These are phyloP conservation scores for Fraxinus nigra DNA, from an alignment of 305 asterid species.

Conservation along the genomic window DNA sequence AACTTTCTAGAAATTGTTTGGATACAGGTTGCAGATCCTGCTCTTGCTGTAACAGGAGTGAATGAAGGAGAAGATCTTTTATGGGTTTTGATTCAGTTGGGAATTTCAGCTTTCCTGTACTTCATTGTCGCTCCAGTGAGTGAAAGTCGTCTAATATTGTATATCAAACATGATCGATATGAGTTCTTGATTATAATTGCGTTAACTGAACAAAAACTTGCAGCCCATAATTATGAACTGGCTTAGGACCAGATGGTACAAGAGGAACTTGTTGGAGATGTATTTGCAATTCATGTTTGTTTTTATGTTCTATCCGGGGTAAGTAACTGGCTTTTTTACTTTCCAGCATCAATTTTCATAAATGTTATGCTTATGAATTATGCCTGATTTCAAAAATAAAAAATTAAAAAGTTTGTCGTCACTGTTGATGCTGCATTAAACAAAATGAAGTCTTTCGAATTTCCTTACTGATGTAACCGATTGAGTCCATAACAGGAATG, in stretches of 20 bases:
- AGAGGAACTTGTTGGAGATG: constrained; percentile 76
- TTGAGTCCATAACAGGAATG: background rate
- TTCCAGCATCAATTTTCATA: background rate
- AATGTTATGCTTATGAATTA: background rate
- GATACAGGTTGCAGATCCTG: constrained; percentile 66
- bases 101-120: constrained; percentile 70
- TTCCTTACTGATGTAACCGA: background rate
- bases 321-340: constrained; percentile 20
- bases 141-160: background rate
- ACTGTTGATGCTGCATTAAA: background rate
- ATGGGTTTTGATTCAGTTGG: constrained; percentile 63
- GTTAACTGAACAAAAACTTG: constrained; percentile 17
- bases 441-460: background rate
- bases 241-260: constrained; percentile 86
- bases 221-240: constrained; percentile 88
- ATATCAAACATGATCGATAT: background rate
- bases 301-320: constrained; percentile 85
- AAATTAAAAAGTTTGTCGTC: background rate
- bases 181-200: background rate
- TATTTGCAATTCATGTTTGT: constrained; percentile 84
- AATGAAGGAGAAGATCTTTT: constrained; percentile 54
- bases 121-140: constrained; percentile 74
- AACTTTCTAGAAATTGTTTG: background rate
- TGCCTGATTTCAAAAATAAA: background rate
- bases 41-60: constrained; percentile 69